phyloP scores from a whole-genome alignment of 2,329 filamentous ascomycete species.

The Setomelanomma holmii region DNA sequence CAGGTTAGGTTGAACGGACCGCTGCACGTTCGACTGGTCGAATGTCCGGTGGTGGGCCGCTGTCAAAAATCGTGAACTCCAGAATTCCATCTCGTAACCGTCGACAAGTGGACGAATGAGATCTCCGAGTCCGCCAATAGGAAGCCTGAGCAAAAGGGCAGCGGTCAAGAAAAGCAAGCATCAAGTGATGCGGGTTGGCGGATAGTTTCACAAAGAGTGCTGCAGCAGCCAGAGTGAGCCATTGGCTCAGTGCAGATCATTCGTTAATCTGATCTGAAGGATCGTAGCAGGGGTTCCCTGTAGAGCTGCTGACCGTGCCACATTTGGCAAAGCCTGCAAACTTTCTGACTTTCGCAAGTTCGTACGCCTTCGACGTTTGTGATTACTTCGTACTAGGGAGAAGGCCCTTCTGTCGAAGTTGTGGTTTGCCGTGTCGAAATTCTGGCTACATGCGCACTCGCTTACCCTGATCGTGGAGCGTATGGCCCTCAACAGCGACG shows the following conservation, averaged over 20 bases:
- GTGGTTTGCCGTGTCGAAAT: neutral
- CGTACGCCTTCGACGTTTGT: neutral
- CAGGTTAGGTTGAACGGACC: constrained; percentile 17
- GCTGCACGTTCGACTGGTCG: constrained; percentile 19
- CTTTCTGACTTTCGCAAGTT: neutral
- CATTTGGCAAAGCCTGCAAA: constrained; percentile 15
- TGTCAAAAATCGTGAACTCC: constrained; percentile 29
- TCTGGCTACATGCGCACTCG: constrained; percentile 8
- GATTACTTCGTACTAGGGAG: neutral
- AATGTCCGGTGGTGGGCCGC: constrained; percentile 33
- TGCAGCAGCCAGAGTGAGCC: constrained; percentile 15
- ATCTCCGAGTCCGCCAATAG: constrained; percentile 21
- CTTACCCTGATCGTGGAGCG: constrained; percentile 26
- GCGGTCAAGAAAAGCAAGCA: constrained; percentile 22
- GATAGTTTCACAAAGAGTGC: constrained; percentile 35
- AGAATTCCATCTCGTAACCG: constrained; percentile 15
- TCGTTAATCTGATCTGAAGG: constrained; percentile 47
- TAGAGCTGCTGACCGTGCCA: neutral
- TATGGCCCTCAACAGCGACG: constrained; percentile 12
- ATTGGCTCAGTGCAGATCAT: constrained; percentile 41
- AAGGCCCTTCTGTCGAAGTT: neutral
- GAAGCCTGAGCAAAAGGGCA: constrained; percentile 19
- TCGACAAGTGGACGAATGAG: constrained; percentile 19
- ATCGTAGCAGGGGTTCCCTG: constrained; percentile 39
- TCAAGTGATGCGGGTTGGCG: constrained; percentile 26